Conservation (phyloP, 192 early-diverging fungal species). For the Coemansia sp. region DNA sequence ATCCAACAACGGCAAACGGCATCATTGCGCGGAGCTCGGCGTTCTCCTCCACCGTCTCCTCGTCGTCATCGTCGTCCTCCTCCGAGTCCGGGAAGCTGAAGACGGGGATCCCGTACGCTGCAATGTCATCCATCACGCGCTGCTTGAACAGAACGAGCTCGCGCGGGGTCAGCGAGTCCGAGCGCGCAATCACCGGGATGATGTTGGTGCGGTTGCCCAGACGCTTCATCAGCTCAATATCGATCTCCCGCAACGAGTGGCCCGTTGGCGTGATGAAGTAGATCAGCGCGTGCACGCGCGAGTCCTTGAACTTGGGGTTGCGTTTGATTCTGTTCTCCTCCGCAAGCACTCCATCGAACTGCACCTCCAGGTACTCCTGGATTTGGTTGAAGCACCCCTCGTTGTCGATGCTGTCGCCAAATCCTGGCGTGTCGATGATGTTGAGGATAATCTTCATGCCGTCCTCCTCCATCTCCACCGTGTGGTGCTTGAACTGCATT, state of each 20-base stretch:
- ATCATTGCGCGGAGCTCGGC: slow-evolving; percentile 86
- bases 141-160: slow-evolving; percentile 90
- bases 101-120: slow-evolving; percentile 92
- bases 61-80: slow-evolving; percentile 98
- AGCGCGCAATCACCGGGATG: slow-evolving; percentile 93
- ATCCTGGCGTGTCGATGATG: slow-evolving; percentile 98
- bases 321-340: slow-evolving; percentile 86
- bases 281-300: slow-evolving; percentile 92
- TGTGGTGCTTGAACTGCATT: slow-evolving; percentile 85
- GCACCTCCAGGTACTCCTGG: slow-evolving; percentile 88
- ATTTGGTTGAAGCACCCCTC: slow-evolving; percentile 91
- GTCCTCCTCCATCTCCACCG: slow-evolving; percentile 97
- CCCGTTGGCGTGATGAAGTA: slow-evolving; percentile 99
- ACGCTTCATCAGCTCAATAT: slow-evolving; percentile 91
- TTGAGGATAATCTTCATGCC: slow-evolving; percentile 96
- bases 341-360: slow-evolving; percentile 93
- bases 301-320: slow-evolving; percentile 90
- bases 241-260: slow-evolving; percentile 94
- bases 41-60: slow-evolving; percentile 98
- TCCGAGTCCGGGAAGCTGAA: slow-evolving; percentile 97
- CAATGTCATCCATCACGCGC: slow-evolving; percentile 97
- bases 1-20: slow-evolving; percentile 95
- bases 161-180: slow-evolving; percentile 87
- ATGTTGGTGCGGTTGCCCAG: slow-evolving; percentile 92
- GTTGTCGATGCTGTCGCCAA: slow-evolving; percentile 96